phyloP scores from a whole-genome alignment of 495 filamentous ascomycete genomes.

The Penicillium antarcticum region DNA sequence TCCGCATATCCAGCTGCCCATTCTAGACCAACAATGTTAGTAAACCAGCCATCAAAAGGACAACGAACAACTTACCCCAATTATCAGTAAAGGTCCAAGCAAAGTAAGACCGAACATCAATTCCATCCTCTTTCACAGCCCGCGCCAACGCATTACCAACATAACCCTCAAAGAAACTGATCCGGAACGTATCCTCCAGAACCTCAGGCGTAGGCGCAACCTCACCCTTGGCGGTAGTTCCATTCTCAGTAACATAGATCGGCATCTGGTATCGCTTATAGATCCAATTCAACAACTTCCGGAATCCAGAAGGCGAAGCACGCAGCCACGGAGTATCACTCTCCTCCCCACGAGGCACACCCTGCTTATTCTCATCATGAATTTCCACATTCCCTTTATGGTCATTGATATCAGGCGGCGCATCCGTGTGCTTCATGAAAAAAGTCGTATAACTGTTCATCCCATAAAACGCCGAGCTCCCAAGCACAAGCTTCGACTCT shows the following conservation, averaged over 20 bases:
- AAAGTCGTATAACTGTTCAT: constrained; percentile 52
- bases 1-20: constrained; percentile 49
- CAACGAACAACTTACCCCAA: constrained; percentile 23
- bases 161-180: constrained; percentile 44
- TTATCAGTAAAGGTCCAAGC: constrained; percentile 50
- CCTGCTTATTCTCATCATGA: constrained; percentile 42
- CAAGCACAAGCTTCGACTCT: constrained; percentile 39
- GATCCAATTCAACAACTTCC: constrained; percentile 45
- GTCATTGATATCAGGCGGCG: constrained; percentile 39
- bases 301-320: constrained; percentile 37
- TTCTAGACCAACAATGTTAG: constrained; percentile 23
- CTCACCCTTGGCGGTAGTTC: constrained; percentile 46
- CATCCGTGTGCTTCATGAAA: constrained; percentile 38
- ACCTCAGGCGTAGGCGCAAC: constrained; percentile 32
- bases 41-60: not conserved
- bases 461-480: constrained; percentile 49
- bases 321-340: constrained; percentile 47
- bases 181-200: constrained; percentile 42
- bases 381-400: constrained; percentile 44
- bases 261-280: constrained; percentile 39
- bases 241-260: constrained; percentile 52
- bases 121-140: constrained; percentile 40
- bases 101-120: constrained; percentile 47
- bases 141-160: constrained; percentile 39
- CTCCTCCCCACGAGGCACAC: constrained; percentile 42